These are phyloP conservation scores for Eustoma russellianum DNA, from an alignment of 257 asterid genomes.

Conservation along the genomic window DNA sequence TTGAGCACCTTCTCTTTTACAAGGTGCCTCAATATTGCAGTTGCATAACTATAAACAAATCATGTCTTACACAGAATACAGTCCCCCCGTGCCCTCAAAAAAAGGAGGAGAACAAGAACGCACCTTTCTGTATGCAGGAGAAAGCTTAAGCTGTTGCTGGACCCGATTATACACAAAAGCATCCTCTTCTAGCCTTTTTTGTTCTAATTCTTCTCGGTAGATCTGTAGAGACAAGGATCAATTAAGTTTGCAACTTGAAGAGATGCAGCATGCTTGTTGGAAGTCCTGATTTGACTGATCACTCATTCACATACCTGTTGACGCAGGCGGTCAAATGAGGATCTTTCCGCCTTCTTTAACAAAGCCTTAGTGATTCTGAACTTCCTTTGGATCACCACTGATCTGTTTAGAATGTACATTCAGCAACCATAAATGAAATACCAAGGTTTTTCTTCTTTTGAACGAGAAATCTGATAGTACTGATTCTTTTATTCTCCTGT, in stretches of 20 bases:
- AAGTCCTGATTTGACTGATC: not conserved
- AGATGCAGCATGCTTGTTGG: not conserved
- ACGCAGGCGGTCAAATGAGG: conserved; percentile 58
- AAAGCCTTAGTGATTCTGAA: conserved; percentile 68
- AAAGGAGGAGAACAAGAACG: not conserved
- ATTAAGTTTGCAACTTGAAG: not conserved
- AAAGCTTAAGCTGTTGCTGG: conserved; percentile 66
- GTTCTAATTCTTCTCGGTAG: conserved; percentile 66
- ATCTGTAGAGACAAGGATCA: conserved; percentile 26
- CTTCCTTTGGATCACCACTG: conserved; percentile 54
- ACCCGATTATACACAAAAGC: conserved; percentile 75
- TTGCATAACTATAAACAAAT: no score
- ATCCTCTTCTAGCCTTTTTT: conserved; percentile 81
- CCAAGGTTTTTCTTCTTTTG: no score
- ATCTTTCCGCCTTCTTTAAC: conserved; percentile 62
- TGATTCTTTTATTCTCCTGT: no score
- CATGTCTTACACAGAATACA: no score
- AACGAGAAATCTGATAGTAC: no score
- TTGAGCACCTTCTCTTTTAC: no score
- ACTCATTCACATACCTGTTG: conserved; percentile 46
- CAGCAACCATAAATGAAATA: no score
- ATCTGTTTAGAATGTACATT: conserved; percentile 28
- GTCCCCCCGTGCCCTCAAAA: no score
- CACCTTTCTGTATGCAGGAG: conserved; percentile 88
- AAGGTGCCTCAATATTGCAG: no score